These are phyloP conservation scores for Physcomitrium patens DNA, from an alignment of 225 moss, liverwort and hornwort genomes.

Conservation along the genomic window DNA sequence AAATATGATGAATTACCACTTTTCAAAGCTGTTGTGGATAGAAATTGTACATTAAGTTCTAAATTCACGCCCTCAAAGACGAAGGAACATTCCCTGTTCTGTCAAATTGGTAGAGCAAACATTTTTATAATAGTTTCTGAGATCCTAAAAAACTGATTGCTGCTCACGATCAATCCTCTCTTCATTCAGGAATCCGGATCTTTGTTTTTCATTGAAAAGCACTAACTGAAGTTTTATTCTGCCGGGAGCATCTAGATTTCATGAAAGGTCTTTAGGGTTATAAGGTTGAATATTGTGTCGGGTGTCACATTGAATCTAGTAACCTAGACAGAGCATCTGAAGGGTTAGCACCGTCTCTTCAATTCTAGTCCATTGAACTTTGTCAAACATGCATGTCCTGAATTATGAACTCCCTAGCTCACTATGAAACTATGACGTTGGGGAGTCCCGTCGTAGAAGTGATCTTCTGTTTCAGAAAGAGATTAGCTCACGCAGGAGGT, in stretches of 20 bases:
- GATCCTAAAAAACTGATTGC: not conserved
- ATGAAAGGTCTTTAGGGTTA: constrained; percentile 7
- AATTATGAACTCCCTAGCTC: too few species aligned
- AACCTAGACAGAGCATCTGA: not conserved
- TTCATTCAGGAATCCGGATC: constrained; percentile 23
- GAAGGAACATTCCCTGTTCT: not conserved
- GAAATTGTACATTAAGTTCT: too few species aligned
- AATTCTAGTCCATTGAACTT: too few species aligned
- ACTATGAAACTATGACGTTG: too few species aligned
- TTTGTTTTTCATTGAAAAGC: constrained; percentile 7
- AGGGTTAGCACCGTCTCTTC: not conserved
- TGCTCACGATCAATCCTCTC: not conserved
- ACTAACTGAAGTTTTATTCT: not conserved
- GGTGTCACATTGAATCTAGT: not conserved
- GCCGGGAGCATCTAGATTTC: not conserved
- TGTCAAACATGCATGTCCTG: too few species aligned
- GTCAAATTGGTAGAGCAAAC: constrained; percentile 4
- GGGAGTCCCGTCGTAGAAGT: too few species aligned
- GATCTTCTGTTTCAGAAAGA: too few species aligned
- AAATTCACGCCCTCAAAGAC: not conserved
- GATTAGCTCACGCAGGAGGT: too few species aligned
- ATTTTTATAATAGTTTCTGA: not conserved
- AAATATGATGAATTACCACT: not conserved
- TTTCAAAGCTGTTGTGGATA: not conserved
- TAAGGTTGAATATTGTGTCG: not conserved